Evolutionary conservation across 345 rosid genomes (phyloP), one percentile per base, ranked within the genome.

Genomic region (Turnera subulata): DNA sequence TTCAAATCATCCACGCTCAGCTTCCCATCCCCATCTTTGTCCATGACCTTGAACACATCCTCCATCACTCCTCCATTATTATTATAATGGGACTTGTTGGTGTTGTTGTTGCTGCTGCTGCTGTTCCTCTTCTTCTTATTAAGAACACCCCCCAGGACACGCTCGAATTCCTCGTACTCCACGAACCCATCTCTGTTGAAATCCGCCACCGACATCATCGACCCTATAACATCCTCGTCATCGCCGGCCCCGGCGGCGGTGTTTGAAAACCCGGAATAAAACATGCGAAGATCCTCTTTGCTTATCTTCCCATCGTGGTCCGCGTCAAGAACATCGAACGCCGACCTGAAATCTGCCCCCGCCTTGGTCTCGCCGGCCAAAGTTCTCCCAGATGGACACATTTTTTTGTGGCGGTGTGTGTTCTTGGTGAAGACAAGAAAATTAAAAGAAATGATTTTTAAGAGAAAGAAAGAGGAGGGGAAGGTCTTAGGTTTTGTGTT

Each of bases 281-380:
- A 85, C 52, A 62, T 40, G 1, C 78, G 73, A 47, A 88, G 74
- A 46, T 88, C 98, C 20, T 81, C 90, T 12, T 71, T 55, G 86
- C 96, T 85, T 49, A 91, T 91, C 84, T 78, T 88, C 5, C 98
- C 98, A 47, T 91, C 98, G 39, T 50, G 88, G 77, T 91, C 98
- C 0, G 82, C 77, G 72, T 91, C 98, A 18, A 91, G 71, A 33
- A 84, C 68, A 37, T 91, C 92, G 64, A 91, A 91, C 2, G 96
- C 96, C 15, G 83, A 63, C 46, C 78, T 72, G 56, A 80, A 71
- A 62, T 69, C 76, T 2, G 65, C 4, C 35, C 4, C 35, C 35
- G 35, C 35, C 35, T 6, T 29, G 40, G 23, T 10, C 64, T 7
- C 37, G 13, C 43, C 24, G 6, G 48, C 63, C 25, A 46, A 11